Base-by-base conservation (phyloP, 2,329 filamentous ascomycete species). In the Whalleya microplaca region DNA sequence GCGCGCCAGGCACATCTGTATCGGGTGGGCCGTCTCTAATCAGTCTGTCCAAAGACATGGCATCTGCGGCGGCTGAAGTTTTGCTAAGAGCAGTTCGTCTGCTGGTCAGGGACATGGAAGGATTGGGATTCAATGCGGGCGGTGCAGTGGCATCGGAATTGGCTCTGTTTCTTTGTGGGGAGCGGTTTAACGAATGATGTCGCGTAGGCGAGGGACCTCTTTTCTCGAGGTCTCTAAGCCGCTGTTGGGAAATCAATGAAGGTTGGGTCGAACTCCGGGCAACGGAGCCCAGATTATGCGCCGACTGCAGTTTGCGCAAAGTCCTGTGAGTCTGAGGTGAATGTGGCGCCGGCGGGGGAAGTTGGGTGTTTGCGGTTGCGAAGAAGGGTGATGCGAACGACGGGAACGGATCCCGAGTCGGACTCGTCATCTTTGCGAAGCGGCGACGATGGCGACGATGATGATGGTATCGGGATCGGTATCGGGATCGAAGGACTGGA, bases 11-110 rank as follows among this genome's bases (percentile, higher is more conserved):
- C 21, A 88, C 78, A 71, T 95, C 87, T 19, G 87, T 89, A 63
- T 87, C 83, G 1, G 86, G 84, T 1, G 92, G 91, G 0, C 92
- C 93, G 60, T 94, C 91, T 64, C 91, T 86, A 45, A 97, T 80
- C 45, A 96, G 81, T 61, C 85, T 80, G 70, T 96, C 91, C 23
- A 97, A 75, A 20, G 84, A 83, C 67, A 88, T 75, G 55, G 78
- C 75, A 65, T 87, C 83, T 21, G 83, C 78, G 59, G 73, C 75
- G 42, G 70, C 79, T 66, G 71, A 80, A 74, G 70, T 79, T 68
- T 73, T 81, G 65, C 58, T 80, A 65, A 71, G 72, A 65, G 64
- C 76, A 63, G 65, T 79, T 70, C 76, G 80, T 72, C 73, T 73
- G 53, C 59, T 66, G 41, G 61, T 72, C 61, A 59, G 72, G 67